Conservation (phyloP, 345 rosid species). For the Eucalyptus marginata region DNA sequence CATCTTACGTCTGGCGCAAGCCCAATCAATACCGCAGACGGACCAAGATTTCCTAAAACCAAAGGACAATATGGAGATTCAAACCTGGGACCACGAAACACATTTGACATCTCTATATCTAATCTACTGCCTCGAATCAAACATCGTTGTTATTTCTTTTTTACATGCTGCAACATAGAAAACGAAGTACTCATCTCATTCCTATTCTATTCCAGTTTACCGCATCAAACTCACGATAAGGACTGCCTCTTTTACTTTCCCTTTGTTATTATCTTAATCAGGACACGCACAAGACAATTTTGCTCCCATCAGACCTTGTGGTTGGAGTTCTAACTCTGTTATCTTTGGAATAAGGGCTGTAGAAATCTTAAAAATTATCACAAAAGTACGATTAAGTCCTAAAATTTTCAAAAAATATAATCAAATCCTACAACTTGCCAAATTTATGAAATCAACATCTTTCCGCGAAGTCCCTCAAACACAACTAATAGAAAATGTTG, state of each 20-base stretch:
- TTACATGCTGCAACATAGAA: background rate
- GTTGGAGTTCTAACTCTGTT: background rate
- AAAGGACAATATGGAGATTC: background rate
- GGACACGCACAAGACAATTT: background rate
- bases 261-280: background rate
- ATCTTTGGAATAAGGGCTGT: background rate
- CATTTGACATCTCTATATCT: background rate
- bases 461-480: background rate
- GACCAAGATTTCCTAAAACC: background rate
- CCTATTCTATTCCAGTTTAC: background rate
- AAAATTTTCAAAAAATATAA: no score
- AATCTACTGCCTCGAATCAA: background rate
- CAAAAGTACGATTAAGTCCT: no score
- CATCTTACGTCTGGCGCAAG: background rate
- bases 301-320: background rate
- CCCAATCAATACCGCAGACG: background rate
- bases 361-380: no score
- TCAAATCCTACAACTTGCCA: no score
- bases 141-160: background rate
- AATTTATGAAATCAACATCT: background rate
- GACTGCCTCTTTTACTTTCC: background rate
- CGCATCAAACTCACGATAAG: background rate
- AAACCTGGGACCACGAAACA: background rate
- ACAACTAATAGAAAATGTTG: no score
- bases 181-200: background rate